Conservation (phyloP, 345 rosid species). For the Barbarea vulgaris region DNA sequence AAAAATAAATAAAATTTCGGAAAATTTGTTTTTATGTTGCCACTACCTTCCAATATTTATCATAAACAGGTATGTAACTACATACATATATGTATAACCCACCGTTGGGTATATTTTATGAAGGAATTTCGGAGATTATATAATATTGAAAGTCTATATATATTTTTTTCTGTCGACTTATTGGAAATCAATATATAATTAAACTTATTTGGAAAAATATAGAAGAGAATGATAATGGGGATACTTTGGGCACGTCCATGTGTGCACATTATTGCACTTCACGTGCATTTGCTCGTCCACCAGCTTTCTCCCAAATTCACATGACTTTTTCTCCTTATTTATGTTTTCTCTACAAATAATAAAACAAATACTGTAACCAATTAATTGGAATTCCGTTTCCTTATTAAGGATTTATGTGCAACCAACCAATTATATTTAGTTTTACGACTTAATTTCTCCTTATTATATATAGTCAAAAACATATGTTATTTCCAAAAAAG, state of each 20-base stretch:
- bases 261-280: conserved; percentile 43
- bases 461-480: not conserved
- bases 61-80: not conserved
- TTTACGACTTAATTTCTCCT: not conserved
- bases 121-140: not conserved
- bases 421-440: not conserved
- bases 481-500: not conserved
- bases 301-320: conserved; percentile 43
- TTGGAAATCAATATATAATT: not conserved
- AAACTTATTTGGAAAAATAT: conserved; percentile 2
- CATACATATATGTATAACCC: not conserved
- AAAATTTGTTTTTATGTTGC: not conserved
- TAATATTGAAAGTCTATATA: not conserved
- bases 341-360: not conserved
- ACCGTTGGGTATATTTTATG: not conserved
- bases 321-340: conserved; percentile 23
- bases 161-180: not conserved
- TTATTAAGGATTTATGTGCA: not conserved
- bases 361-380: conserved; percentile 10
- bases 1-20: not conserved
- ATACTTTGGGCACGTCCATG: conserved; percentile 44
- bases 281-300: conserved; percentile 47
- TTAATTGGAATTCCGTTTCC: not conserved
- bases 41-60: not conserved
- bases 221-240: conserved; percentile 36